Evolutionary conservation across 257 asterid genomes (phyloP).

Genomic region (Petunia axillaris): DNA sequence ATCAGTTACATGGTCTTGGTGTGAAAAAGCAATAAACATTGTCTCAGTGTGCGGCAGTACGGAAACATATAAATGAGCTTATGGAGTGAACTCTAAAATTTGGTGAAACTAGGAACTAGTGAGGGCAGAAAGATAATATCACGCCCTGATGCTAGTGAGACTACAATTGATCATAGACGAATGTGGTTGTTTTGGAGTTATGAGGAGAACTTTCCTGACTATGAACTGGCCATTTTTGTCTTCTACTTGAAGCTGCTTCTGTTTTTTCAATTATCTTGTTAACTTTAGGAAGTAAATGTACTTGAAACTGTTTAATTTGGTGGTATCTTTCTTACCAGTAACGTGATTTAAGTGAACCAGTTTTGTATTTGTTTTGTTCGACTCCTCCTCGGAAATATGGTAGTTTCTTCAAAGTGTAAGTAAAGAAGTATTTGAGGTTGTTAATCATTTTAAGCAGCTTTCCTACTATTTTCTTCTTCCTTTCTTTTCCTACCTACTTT

Average conservation of each 20-base stretch:
- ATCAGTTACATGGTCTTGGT: neutral
- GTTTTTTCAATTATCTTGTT: neutral
- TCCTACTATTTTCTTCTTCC: neutral
- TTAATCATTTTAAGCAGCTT: slow-evolving; percentile 1
- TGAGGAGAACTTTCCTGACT: neutral
- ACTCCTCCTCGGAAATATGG: slow-evolving; percentile 4
- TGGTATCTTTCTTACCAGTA: neutral
- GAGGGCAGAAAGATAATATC: neutral
- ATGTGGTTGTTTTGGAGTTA: too few relatives aligned
- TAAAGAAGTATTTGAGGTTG: neutral
- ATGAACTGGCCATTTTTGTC: neutral
- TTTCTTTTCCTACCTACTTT: neutral
- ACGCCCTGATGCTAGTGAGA: neutral
- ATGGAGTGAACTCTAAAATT: neutral
- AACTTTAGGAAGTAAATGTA: neutral
- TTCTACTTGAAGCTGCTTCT: neutral
- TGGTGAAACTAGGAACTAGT: neutral
- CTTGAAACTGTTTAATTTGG: neutral
- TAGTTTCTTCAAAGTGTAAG: slow-evolving; percentile 7
- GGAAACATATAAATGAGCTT: neutral
- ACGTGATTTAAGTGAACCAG: neutral
- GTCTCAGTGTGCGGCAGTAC: neutral
- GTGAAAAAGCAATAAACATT: neutral
- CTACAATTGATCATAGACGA: too few relatives aligned
- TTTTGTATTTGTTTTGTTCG: neutral